Percentiles rank a stretch among this genome's conserved stretches.
Conservation (phyloP, 179 eudicot genomes). For the Silene noctiflora region DNA sequence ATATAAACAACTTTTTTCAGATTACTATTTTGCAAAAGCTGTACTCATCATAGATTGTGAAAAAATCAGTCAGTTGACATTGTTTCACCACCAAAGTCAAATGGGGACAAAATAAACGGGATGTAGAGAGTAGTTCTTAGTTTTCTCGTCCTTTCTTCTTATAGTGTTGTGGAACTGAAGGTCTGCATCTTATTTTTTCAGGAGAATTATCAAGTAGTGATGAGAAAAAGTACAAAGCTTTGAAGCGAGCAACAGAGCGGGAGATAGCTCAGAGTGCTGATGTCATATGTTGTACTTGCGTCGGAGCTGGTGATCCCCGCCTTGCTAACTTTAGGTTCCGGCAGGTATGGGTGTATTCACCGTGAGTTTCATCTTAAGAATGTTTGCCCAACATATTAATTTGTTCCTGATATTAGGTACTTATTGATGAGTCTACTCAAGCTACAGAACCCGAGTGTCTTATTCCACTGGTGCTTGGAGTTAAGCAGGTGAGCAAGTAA, state of each 20-base stretch:
- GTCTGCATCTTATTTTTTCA: constrained; percentile 26
- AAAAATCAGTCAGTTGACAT: too few relatives aligned
- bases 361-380: not conserved
- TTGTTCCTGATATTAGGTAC: constrained; percentile 48
- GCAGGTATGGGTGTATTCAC: constrained; percentile 48
- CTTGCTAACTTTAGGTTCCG: constrained; percentile 94
- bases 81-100: too few relatives aligned
- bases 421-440: constrained; percentile 98
- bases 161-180: constrained; percentile 8
- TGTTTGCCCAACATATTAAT: constrained; percentile 16
- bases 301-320: constrained; percentile 99
- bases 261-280: constrained; percentile 99
- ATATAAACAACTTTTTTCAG: too few relatives aligned
- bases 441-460: constrained; percentile 98
- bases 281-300: constrained; percentile 98
- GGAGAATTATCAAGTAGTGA: constrained; percentile 98
- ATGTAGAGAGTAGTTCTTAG: not conserved
- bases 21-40: too few relatives aligned
- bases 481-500: constrained; percentile 63
- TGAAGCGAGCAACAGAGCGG: constrained; percentile 98
- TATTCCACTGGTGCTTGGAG: constrained; percentile 97
- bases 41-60: too few relatives aligned
- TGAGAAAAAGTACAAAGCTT: constrained; percentile 92
- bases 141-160: not conserved
- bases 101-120: too few relatives aligned